Conservation (phyloP, 768 basidiomycete species). For the Phanerodontia chrysosporium region DNA sequence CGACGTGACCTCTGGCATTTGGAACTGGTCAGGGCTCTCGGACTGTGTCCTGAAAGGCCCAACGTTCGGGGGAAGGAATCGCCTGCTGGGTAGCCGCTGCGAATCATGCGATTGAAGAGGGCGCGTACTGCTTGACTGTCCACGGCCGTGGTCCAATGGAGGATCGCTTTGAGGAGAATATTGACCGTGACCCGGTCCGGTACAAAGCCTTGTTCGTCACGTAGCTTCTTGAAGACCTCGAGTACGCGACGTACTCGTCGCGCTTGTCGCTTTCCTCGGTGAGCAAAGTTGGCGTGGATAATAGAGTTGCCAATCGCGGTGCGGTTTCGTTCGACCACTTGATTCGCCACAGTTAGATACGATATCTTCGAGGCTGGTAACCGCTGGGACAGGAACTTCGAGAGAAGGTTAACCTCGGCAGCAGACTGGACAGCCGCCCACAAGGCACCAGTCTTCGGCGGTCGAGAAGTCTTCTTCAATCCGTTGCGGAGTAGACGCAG, state of each 20-base stretch:
- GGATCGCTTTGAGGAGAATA: conserved; percentile 56
- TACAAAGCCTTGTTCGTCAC: conserved; percentile 41
- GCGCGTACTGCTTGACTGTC: conserved; percentile 40
- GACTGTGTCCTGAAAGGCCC: conserved; percentile 42
- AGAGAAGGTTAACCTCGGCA: neutral
- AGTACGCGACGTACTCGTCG: conserved; percentile 27
- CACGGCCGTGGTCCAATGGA: conserved; percentile 47
- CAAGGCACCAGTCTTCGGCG: neutral
- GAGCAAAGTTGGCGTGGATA: conserved; percentile 28
- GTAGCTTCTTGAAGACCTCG: conserved; percentile 38
- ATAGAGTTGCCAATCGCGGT: conserved; percentile 56
- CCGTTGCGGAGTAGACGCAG: neutral
- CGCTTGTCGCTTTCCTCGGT: conserved; percentile 8
- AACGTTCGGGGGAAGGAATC: neutral
- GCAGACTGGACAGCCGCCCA: neutral
- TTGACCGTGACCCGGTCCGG: conserved; percentile 72
- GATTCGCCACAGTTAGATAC: too few relatives aligned
- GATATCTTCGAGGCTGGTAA: too few relatives aligned
- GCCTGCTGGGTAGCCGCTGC: conserved; percentile 50
- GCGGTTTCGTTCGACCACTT: conserved; percentile 6
- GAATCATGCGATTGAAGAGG: conserved; percentile 63
- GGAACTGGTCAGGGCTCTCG: neutral
- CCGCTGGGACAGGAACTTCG: neutral
- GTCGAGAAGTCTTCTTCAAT: neutral
- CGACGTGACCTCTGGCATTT: conserved; percentile 34